phyloP scores from a whole-genome alignment of 495 filamentous ascomycete genomes.

The Aspergillus baeticus region DNA sequence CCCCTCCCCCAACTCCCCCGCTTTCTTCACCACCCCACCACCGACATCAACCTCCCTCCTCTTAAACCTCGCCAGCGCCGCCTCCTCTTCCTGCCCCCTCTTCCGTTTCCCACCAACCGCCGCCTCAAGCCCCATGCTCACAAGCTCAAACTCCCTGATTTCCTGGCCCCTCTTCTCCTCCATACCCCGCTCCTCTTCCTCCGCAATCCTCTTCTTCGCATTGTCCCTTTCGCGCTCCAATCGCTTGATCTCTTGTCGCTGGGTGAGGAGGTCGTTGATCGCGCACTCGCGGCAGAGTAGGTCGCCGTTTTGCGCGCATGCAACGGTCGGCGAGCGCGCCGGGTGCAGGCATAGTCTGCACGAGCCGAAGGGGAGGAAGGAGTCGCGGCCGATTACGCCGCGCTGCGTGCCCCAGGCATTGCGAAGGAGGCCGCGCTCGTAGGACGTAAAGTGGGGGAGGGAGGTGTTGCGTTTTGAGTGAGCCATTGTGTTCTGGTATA shows the following conservation, averaged over 20 bases:
- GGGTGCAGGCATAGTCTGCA: conserved; percentile 88
- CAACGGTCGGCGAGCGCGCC: conserved; percentile 80
- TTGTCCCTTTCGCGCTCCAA: conserved; percentile 65
- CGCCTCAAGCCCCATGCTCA: conserved; percentile 42
- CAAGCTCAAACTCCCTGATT: conserved; percentile 39
- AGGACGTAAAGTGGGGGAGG: conserved; percentile 90
- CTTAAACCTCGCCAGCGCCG: conserved; percentile 29
- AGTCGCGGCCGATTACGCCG: conserved; percentile 87
- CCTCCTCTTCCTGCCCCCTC: conserved; percentile 30
- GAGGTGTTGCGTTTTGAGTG: conserved; percentile 89
- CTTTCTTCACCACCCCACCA: conserved; percentile 48
- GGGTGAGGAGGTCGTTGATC: conserved; percentile 82
- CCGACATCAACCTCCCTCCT: conserved; percentile 66
- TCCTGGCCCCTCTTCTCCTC: conserved; percentile 35
- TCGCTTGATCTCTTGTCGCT: conserved; percentile 90
- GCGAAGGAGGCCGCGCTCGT: conserved; percentile 82
- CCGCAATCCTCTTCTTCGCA: conserved; percentile 36
- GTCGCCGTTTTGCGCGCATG: conserved; percentile 72
- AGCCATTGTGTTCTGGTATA: conserved; percentile 29
- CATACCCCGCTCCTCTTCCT: conserved; percentile 38
- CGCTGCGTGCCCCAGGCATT: conserved; percentile 76
- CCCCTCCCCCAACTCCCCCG: conserved; percentile 77
- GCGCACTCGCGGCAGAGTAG: conserved; percentile 98
- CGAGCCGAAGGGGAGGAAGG: conserved; percentile 88
- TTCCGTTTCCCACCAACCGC: conserved; percentile 15